Percentiles rank a stretch among this genome's conserved stretches.
Conservation (phyloP, 1,284 basidiomycete species). For the Trichosporon inkin region DNA sequence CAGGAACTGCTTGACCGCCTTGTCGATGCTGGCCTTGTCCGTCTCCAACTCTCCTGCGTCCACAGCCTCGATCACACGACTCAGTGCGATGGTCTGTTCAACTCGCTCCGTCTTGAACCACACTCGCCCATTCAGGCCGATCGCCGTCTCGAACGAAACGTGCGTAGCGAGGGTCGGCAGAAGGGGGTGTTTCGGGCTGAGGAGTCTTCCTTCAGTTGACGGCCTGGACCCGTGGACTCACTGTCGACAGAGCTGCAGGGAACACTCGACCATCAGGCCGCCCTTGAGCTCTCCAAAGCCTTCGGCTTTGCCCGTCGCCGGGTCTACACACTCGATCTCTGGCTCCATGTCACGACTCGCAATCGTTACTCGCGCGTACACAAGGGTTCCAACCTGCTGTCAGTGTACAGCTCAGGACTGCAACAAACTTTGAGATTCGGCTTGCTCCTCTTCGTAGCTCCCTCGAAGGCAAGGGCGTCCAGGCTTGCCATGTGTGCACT, state of each 20-base stretch:
- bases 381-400: conserved; percentile 53
- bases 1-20: conserved; percentile 27
- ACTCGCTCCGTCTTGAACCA: conserved; percentile 52
- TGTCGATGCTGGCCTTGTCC: conserved; percentile 33
- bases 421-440: conserved; percentile 53
- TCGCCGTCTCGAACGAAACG: conserved; percentile 53
- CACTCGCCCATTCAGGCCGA: conserved; percentile 54
- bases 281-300: conserved; percentile 53
- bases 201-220: conserved; percentile 36
- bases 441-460: conserved; percentile 54
- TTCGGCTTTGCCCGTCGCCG: conserved; percentile 52
- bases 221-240: conserved; percentile 25
- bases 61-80: conserved; percentile 41
- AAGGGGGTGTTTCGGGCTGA: conserved; percentile 48
- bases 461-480: conserved; percentile 55
- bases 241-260: conserved; percentile 46
- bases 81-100: conserved; percentile 47
- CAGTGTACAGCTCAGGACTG: not conserved
- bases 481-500: conserved; percentile 51
- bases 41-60: conserved; percentile 35
- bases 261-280: conserved; percentile 47
- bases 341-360: conserved; percentile 55
- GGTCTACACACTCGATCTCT: conserved; percentile 55
- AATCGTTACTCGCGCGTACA: conserved; percentile 53
- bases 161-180: conserved; percentile 39